Percentiles rank a stretch among this genome's conserved stretches.
These are phyloP conservation scores for Tulasnella sp. DNA, from an alignment of 768 basidiomycete genomes.

Conservation along the genomic window DNA sequence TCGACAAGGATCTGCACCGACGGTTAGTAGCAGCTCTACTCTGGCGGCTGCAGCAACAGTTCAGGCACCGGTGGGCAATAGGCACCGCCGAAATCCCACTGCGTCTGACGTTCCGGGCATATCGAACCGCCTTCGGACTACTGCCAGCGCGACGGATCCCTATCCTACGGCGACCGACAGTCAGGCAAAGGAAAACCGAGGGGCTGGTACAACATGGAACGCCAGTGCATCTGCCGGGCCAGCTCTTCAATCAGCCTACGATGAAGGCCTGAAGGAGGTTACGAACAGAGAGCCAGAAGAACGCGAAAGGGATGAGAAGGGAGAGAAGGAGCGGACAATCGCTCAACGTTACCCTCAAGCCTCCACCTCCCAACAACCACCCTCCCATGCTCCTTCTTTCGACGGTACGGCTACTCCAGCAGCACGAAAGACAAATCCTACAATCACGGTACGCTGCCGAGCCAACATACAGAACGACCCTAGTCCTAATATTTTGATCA, in stretches of 20 bases:
- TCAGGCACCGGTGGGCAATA: neutral
- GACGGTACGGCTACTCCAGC: neutral
- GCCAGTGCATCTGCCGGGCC: neutral
- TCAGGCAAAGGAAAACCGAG: constrained; percentile 30
- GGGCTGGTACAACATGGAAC: neutral
- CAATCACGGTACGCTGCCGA: constrained; percentile 24
- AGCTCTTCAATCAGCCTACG: constrained; percentile 1
- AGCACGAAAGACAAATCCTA: constrained; percentile 12
- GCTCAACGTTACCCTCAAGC: constrained; percentile 13
- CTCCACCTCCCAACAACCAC: constrained; percentile 14
- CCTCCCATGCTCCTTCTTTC: constrained; percentile 15
- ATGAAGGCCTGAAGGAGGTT: constrained; percentile 18
- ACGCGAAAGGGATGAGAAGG: constrained; percentile 21
- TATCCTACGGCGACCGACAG: neutral
- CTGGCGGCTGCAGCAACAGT: neutral
- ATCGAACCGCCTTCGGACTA: neutral
- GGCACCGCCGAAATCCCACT: constrained; percentile 20
- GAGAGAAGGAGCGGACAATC: constrained; percentile 15
- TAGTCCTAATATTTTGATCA: neutral
- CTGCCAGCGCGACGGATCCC: neutral
- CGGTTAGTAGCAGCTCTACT: neutral
- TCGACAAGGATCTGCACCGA: constrained; percentile 21
- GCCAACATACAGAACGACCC: neutral
- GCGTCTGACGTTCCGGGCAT: neutral
- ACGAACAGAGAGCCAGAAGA: constrained; percentile 26